Percentiles rank a stretch among this genome's conserved stretches.
phyloP scores from a whole-genome alignment of 2,329 filamentous ascomycete species.

The Fusarium sp. region DNA sequence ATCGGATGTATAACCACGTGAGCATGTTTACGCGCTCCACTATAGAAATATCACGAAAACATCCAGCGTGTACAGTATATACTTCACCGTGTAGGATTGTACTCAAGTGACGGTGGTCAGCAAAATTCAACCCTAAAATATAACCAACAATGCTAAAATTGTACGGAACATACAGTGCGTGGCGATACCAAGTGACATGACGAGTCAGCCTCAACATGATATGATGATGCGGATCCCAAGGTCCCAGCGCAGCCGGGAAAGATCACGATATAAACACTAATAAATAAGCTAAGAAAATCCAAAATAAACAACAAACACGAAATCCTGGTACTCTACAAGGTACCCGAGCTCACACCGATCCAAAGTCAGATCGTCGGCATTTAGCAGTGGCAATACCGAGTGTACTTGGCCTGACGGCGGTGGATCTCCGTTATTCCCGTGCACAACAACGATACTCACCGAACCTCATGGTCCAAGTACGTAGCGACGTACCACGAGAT shows the following conservation, averaged over 20 bases:
- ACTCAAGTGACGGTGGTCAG: rapidly evolving
- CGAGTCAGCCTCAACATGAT: background rate
- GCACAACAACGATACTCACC: background rate
- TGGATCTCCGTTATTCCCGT: background rate
- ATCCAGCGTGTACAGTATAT: background rate
- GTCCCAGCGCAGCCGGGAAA: background rate
- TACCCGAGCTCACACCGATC: background rate
- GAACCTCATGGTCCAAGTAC: background rate
- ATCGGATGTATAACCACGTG: background rate
- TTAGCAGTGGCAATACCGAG: background rate
- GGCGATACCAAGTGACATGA: background rate
- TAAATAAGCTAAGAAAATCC: background rate
- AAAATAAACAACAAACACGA: background rate
- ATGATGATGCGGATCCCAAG: background rate
- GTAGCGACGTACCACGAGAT: background rate
- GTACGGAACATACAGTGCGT: background rate
- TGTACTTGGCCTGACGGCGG: background rate
- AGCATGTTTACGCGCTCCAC: background rate
- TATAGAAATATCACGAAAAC: background rate
- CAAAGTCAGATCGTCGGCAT: background rate
- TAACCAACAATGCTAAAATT: rapidly evolving
- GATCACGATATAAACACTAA: conserved; percentile 5
- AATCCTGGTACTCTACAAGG: background rate
- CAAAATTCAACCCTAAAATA: rapidly evolving
- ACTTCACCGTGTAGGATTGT: background rate